Base-by-base conservation (phyloP, 768 basidiomycete species). In the Mycena filopes region DNA sequence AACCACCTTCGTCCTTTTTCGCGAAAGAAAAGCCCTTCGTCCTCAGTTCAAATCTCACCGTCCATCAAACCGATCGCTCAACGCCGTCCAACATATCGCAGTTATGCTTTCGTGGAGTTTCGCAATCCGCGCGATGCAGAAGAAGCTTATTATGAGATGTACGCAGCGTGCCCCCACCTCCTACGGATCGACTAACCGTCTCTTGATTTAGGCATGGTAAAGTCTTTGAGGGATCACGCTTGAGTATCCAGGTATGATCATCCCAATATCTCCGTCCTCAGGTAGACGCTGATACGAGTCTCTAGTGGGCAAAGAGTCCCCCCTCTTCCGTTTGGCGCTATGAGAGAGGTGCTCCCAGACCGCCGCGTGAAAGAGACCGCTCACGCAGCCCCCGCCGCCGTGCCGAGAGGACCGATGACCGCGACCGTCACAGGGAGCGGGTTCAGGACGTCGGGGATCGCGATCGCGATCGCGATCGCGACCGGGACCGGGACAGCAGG, bases 31-130 rank as follows among this genome's bases (percentile, higher is more conserved):
- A 57, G 57, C 65, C 55, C 54, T 68, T 75, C 74, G 74, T 77
- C 78, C 75, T 66, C 71, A 56, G n/a, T 80, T 79, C 78, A 76
- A 72, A 71, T 74, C 72, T 68, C 70, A 71, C 69, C 63, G 55
- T 50, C 26, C 70, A 74, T 74, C 77, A 80, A 72, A 75, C 76
- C 83, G 76, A 80, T 81, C 86, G 84, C 88, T 89, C 88, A 87
- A 88, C 82, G 72, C 81, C 79, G 70, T 70, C 79, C 76, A 75
- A 73, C 71, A 53, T 71, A 74, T 79, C 82, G 82, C 82, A 93
- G 93, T 81, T 94, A 93, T 77, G 93, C 92, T 61, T 94, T 94
- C 77, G 88, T 94, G 74, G 92, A 94, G 76, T 94, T 93, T 73
- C 88, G 90, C 74, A 87, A 86, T 72, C 83, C 85, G 50, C 87